phyloP scores from a whole-genome alignment of 495 filamentous ascomycete species.

The Opeltia flavorubescens region DNA sequence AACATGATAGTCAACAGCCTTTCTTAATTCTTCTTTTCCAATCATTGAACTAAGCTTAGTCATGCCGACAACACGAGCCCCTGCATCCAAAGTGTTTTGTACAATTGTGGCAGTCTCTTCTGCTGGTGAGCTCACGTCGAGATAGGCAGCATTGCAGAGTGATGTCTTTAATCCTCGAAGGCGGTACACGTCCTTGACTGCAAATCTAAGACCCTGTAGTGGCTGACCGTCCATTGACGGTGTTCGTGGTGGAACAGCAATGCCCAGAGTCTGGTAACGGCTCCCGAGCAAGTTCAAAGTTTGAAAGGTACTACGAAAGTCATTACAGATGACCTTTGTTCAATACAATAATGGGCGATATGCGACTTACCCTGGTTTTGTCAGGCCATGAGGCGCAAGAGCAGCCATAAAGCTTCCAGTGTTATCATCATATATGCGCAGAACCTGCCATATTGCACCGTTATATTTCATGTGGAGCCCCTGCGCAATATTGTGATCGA shows the following conservation, averaged over 20 bases:
- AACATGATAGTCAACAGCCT: conserved; percentile 14
- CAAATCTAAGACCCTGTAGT: conserved; percentile 24
- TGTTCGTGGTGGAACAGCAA: background rate
- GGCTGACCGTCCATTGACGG: conserved; percentile 11
- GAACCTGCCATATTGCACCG: too few relatives aligned
- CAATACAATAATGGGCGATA: too few relatives aligned
- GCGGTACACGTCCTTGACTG: conserved; percentile 31
- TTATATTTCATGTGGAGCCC: too few relatives aligned
- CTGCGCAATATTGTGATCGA: too few relatives aligned
- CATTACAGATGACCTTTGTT: too few relatives aligned
- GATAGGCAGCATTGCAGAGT: conserved; percentile 27
- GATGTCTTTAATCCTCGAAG: conserved; percentile 26
- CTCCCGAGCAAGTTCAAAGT: too few relatives aligned
- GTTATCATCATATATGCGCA: too few relatives aligned
- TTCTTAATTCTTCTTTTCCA: background rate
- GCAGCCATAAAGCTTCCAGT: too few relatives aligned
- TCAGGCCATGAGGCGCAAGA: too few relatives aligned
- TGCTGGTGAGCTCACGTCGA: conserved; percentile 19
- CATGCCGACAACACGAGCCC: conserved; percentile 31
- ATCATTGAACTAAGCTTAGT: conserved; percentile 27
- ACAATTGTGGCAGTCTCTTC: conserved; percentile 21
- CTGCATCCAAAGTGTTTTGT: conserved; percentile 23
- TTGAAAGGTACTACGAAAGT: too few relatives aligned
- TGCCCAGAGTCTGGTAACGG: background rate
- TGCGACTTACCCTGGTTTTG: too few relatives aligned